A percentile compares a stretch with the other conserved stretches of the same genome.
These are phyloP conservation scores for Zoysia matrella DNA, from an alignment of 202 grass and related monocot genomes.

Conservation along the genomic window DNA sequence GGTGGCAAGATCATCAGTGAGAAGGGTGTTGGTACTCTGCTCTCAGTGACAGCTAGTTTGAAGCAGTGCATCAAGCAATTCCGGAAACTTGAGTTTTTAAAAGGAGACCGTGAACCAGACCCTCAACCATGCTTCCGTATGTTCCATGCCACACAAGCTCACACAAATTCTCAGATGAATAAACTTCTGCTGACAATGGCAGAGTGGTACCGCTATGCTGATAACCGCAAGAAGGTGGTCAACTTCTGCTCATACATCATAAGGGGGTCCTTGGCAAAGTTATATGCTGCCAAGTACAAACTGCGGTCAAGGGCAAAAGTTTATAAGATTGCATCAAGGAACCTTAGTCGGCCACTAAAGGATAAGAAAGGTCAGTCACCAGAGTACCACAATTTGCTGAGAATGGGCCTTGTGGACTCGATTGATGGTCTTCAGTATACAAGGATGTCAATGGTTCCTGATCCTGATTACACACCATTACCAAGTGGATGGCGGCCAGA, in stretches of 20 bases:
- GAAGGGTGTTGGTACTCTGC: slow-evolving; percentile 88
- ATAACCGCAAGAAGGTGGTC: slow-evolving; percentile 96
- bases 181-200: slow-evolving; percentile 86
- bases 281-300: slow-evolving; percentile 99
- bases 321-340: no score
- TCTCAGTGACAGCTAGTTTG: slow-evolving; percentile 90
- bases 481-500: slow-evolving; percentile 75
- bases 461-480: slow-evolving; percentile 41
- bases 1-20: slow-evolving; percentile 99
- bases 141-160: slow-evolving; percentile 97
- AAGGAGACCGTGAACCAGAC: slow-evolving; percentile 91
- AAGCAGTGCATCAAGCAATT: slow-evolving; percentile 97
- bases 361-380: slow-evolving; percentile 96
- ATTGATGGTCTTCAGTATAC: slow-evolving; percentile 96
- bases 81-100: slow-evolving; percentile 84
- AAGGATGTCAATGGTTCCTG: slow-evolving; percentile 72
- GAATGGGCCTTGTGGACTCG: slow-evolving; percentile 91
- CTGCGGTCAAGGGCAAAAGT: slow-evolving; percentile 47
- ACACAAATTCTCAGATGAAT: slow-evolving; percentile 97
- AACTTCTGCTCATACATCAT: slow-evolving; percentile 98
- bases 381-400: slow-evolving; percentile 91
- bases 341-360: slow-evolving; percentile 79
- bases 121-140: slow-evolving; percentile 97
- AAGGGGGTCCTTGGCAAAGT: slow-evolving; percentile 85
- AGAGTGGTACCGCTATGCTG: slow-evolving; percentile 94